Evolutionary conservation across 1,284 basidiomycete species (phyloP).

Genomic region (Schizopora paradoxa): DNA sequence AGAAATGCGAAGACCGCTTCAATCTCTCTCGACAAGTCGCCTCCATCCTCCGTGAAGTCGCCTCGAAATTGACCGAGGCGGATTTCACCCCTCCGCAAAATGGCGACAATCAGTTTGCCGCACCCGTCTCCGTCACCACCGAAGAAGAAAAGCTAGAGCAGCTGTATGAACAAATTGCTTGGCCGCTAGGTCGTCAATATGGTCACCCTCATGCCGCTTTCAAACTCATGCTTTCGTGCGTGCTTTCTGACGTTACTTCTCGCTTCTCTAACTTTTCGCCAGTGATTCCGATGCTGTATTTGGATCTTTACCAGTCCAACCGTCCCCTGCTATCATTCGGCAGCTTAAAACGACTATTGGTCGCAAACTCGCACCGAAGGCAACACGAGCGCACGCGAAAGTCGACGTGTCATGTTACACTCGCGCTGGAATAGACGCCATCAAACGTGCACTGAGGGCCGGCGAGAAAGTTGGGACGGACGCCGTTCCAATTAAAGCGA

Average conservation of each 20-base stretch:
- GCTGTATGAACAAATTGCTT: constrained; percentile 88
- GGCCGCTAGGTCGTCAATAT: constrained; percentile 91
- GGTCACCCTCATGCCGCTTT: constrained; percentile 98
- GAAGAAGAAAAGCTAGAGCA: constrained; percentile 77
- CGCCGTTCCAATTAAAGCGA: constrained; percentile 94
- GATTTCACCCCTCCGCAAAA: constrained; percentile 30
- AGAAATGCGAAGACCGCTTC: constrained; percentile 97
- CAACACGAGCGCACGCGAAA: constrained; percentile 98
- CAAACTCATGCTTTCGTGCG: constrained; percentile 90
- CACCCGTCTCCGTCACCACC: constrained; percentile 39
- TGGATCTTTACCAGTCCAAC: constrained; percentile 57
- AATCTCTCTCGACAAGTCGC: constrained; percentile 97
- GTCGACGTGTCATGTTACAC: constrained; percentile 97
- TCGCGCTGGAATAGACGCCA: constrained; percentile 96
- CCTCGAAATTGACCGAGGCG: constrained; percentile 59
- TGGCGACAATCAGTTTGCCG: constrained; percentile 34
- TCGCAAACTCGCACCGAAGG: constrained; percentile 93
- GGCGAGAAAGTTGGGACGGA: constrained; percentile 88
- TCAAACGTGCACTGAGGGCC: constrained; percentile 86
- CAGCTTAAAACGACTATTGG: constrained; percentile 87
- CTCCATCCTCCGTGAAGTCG: constrained; percentile 91
- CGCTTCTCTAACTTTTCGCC: constrained; percentile 13
- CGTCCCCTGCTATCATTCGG: constrained; percentile 55
- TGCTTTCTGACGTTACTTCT: constrained; percentile 19
- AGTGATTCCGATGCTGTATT: constrained; percentile 90